Conservation (phyloP, 164 flowering plant species). For the Houttuynia cordata region DNA sequence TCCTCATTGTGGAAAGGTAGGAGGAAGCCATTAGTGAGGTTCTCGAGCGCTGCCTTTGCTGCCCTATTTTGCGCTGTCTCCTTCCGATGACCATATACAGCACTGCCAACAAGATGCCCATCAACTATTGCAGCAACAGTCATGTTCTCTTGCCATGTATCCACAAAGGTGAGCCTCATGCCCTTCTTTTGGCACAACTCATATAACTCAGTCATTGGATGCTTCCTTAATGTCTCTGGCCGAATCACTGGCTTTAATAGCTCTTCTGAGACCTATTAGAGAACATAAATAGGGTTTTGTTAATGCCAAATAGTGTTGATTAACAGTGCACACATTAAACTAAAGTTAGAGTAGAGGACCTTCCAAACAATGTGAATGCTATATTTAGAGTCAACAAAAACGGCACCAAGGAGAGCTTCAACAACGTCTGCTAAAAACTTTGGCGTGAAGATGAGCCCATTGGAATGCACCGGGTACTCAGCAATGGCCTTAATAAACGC, state of each 20-base stretch:
- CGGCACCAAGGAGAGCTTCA: conserved; percentile 55
- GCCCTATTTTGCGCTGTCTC: conserved; percentile 46
- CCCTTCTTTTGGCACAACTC: conserved; percentile 48
- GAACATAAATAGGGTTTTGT: neutral
- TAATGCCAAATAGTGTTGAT: neutral
- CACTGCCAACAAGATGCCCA: conserved; percentile 30
- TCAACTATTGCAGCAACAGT: conserved; percentile 21
- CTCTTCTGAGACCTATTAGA: conserved; percentile 27
- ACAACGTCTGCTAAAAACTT: conserved; percentile 57
- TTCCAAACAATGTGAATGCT: conserved; percentile 43
- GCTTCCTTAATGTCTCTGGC: conserved; percentile 18
- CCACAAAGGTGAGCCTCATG: conserved; percentile 14
- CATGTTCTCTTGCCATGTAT: conserved; percentile 18
- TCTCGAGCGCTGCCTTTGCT: conserved; percentile 38
- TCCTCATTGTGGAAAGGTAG: neutral
- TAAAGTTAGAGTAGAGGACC: conserved; percentile 19
- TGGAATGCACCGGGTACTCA: conserved; percentile 42
- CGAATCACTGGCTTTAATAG: conserved; percentile 44
- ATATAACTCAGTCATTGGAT: conserved; percentile 32
- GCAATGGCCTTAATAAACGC: conserved; percentile 25
- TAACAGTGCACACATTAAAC: neutral
- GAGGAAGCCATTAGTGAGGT: conserved; percentile 7
- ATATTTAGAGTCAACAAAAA: conserved; percentile 37
- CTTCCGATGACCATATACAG: conserved; percentile 19
- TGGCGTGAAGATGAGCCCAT: conserved; percentile 44